Base-by-base conservation (phyloP, 345 rosid species). In the Aquilaria malaccensis region DNA sequence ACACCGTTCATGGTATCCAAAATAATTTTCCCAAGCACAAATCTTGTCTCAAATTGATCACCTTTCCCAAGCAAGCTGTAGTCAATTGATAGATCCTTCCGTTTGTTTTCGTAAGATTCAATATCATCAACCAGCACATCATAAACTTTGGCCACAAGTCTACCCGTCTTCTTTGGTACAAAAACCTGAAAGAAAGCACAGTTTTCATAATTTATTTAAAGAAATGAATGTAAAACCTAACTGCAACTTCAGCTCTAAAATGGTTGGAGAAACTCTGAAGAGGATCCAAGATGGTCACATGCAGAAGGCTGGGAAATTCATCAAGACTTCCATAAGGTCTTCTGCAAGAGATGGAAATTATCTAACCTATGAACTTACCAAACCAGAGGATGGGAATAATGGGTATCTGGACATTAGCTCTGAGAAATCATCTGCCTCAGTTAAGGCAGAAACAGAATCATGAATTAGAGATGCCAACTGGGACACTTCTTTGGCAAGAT, bases 21-120 rank as follows among this genome's bases (percentile, higher is more conserved):
- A 64, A 94, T 84, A 74, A 94, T 78, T 80, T 77, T 78, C 30
- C 97, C 99, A 46, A 94, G 73, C 55, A 76, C 90, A 77, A 78
- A 82, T 61, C 92, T 83, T 33, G 80, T 74, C 72, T 94, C 94
- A 22, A 53, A 37, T 53, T 68, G 67, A 68, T 70, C 50, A 50
- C 98, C 98, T 64, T 69, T 80, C 30, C 78, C 83, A 62, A 92
- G 95, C 55, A 70, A 69, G 45, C 30, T 3, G 55, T 83, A 78
- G 74, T 86, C 71, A 51, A 90, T 78, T 55, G 43, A 63, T 22
- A 49, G 64, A 58, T 61, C 67, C 52, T 64, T 56, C 63, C 77
- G 82, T 66, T 55, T 43, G 58, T 60, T 67, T 61, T 71, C 52
- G 50, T 71, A 78, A 30, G 71, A 60, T 70, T 70, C 74, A 37